Evolutionary conservation across 495 filamentous ascomycete species (phyloP).

Genomic region (Aspergillus biplanus): DNA sequence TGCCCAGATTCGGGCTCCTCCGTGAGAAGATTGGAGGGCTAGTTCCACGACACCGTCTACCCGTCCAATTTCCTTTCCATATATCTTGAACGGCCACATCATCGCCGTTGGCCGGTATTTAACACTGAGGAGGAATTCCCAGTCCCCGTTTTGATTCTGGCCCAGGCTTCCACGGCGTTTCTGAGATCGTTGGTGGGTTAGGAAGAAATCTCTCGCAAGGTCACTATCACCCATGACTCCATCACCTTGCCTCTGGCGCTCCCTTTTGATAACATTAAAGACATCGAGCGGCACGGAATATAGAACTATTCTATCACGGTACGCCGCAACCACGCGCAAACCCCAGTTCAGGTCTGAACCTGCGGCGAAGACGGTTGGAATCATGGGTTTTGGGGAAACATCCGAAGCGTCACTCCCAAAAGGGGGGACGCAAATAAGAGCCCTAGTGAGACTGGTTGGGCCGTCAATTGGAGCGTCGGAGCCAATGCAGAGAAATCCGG

Average conservation of each 20-base stretch:
- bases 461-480: slow-evolving; percentile 65
- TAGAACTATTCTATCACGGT: slow-evolving; percentile 56
- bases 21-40: slow-evolving; percentile 38
- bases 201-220: slow-evolving; percentile 38
- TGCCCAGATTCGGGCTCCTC: slow-evolving; percentile 46
- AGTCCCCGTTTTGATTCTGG: slow-evolving; percentile 44
- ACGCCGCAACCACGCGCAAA: slow-evolving; percentile 64
- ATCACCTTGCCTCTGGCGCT: slow-evolving; percentile 40
- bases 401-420: slow-evolving; percentile 37
- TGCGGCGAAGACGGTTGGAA: slow-evolving; percentile 58
- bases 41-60: slow-evolving; percentile 43
- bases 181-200: slow-evolving; percentile 33
- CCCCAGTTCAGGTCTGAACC: slow-evolving; percentile 65
- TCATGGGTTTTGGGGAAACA: slow-evolving; percentile 41
- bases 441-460: slow-evolving; percentile 50
- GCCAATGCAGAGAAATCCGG: slow-evolving; percentile 64
- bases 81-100: slow-evolving; percentile 49
- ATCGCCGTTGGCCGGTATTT: slow-evolving; percentile 40
- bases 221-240: slow-evolving; percentile 43
- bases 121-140: slow-evolving; percentile 44
- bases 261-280: slow-evolving; percentile 49
- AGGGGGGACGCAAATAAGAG: slow-evolving; percentile 44
- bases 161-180: slow-evolving; percentile 38
- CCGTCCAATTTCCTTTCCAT: slow-evolving; percentile 47
- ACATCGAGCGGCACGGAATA: slow-evolving; percentile 68